Conservation (phyloP, 2,329 filamentous ascomycete species). For the Colletotrichum simmondsii region DNA sequence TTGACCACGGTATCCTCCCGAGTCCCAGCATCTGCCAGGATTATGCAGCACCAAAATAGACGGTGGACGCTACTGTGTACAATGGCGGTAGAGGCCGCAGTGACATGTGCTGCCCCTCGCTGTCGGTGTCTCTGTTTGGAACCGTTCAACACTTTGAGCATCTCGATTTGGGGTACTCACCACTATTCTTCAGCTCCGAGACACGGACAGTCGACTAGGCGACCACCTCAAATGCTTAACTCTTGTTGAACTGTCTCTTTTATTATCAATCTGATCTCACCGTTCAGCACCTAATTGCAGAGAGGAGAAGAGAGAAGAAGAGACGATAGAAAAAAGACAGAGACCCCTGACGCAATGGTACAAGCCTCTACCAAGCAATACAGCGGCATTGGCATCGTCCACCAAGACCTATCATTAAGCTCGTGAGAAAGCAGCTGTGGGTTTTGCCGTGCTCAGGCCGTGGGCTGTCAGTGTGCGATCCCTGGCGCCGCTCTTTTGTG, state of each 20-base stretch:
- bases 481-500: neutral
- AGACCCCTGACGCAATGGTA: neutral
- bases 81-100: neutral
- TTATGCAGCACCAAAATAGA: neutral
- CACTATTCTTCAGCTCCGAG: neutral
- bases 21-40: neutral
- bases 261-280: neutral
- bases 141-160: neutral
- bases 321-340: neutral
- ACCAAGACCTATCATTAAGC: slow-evolving; percentile 1
- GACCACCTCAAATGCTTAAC: neutral
- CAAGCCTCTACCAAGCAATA: slow-evolving; percentile 26
- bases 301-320: neutral
- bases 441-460: neutral
- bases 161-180: neutral
- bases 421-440: neutral
- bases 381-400: neutral
- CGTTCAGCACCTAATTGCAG: too few species aligned
- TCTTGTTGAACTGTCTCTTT: too few species aligned
- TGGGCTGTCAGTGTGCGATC: neutral
- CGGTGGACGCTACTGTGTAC: neutral
- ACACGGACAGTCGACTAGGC: neutral
- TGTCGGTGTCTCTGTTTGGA: neutral
- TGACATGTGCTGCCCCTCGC: neutral
- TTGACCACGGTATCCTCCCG: too few species aligned